Evolutionary conservation across 225 moss, liverwort and hornwort species (phyloP), one percentile per base, ranked within the genome.

Genomic region (Sphagnum contortum): DNA sequence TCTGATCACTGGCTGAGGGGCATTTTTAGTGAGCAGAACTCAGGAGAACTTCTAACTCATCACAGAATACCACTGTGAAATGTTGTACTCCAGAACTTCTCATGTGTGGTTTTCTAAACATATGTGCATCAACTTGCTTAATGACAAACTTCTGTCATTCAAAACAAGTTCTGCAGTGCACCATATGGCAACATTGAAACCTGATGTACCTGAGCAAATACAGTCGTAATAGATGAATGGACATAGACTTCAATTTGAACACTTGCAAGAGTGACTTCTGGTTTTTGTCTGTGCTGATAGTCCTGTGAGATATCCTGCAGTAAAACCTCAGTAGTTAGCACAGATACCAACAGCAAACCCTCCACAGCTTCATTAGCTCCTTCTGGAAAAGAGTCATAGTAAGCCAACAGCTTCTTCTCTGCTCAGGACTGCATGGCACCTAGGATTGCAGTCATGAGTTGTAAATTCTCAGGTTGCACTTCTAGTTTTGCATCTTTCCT

Each of bases 241-340:
- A 98, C 81, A 71, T 91, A 98, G 57, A 81, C 76, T 70, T 98
- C 98, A 47, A 89, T 81, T 48, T 76, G 89, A 66, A 83, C 83
- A 5, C 83, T 79, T 48, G 88, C 85, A 72, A 89, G 75, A 63
- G 85, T 87, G 45, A 65, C 29, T 71, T 86, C 78, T 49, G 73
- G 79, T 73, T 79, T 89, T 2, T 67, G 71, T 13, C 83, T 83
- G 45, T 83, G 76, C 45, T 77, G 81, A 47, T 81, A 50, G 72
- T 82, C 80, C 66, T 80, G 81, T 61, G 81, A 73, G 3, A 74
- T 47, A 48, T 79, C 66, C 58, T 93, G 91, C 55, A 77, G 80
- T 72, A 87, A 70, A 67, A 89, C 76, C 73, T 90, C 77, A 6
- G 85, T 77, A 72, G 82, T 85, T 49, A 66, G 73, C 72, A 91